Percentiles rank a stretch among this genome's conserved stretches.
Evolutionary conservation across 441 rosid genomes (phyloP).

Genomic region (Populus hybrid): DNA sequence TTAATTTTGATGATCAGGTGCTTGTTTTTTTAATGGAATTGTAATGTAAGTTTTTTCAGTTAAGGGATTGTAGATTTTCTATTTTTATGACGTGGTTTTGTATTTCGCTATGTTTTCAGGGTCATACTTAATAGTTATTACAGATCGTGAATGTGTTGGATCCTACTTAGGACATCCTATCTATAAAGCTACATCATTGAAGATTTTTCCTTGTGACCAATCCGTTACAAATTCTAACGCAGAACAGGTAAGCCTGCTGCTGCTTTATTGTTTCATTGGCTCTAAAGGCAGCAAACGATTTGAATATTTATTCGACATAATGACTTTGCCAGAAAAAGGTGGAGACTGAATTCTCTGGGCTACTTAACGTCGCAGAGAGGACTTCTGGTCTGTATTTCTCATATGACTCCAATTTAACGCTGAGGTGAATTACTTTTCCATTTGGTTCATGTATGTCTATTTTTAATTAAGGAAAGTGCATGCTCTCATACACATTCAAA

Average conservation of each 20-base stretch:
- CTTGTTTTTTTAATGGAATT: not conserved
- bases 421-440: constrained; percentile 49
- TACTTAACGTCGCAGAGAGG: constrained; percentile 56
- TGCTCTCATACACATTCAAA: not conserved
- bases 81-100: not conserved
- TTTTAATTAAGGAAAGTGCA: not conserved
- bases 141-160: constrained; percentile 79
- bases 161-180: constrained; percentile 79
- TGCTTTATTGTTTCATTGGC: not conserved
- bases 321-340: constrained; percentile 48
- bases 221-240: constrained; percentile 57
- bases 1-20: not conserved
- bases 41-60: not conserved
- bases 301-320: constrained; percentile 5
- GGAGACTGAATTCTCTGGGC: constrained; percentile 55
- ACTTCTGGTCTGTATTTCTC: constrained; percentile 86
- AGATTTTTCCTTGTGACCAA: constrained; percentile 82
- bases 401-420: constrained; percentile 84
- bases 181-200: constrained; percentile 70
- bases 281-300: not conserved
- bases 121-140: constrained; percentile 77
- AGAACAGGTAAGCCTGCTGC: constrained; percentile 54
- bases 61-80: not conserved
- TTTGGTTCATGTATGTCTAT: not conserved
- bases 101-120: constrained; percentile 41